Evolutionary conservation across 306 rosid species (phyloP).

Genomic region (Senna siamea): DNA sequence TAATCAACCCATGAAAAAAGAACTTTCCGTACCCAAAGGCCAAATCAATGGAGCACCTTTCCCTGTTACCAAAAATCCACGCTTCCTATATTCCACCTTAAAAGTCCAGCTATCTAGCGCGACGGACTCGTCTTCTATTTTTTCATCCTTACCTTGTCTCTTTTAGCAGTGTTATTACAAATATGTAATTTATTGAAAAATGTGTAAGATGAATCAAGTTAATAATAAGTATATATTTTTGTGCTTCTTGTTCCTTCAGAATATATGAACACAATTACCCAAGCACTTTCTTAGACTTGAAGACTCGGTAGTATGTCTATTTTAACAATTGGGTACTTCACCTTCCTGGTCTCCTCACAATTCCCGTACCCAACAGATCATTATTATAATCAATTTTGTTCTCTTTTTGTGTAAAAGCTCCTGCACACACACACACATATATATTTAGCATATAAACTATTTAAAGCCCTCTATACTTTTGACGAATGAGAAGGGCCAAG

Average conservation of each 20-base stretch:
- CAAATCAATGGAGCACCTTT: background rate
- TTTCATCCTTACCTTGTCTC: background rate
- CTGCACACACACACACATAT: no score
- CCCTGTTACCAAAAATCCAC: background rate
- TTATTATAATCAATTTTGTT: no score
- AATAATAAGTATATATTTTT: background rate
- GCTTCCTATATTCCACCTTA: background rate
- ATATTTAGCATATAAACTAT: no score
- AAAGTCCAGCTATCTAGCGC: conserved; percentile 17
- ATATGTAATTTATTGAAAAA: background rate
- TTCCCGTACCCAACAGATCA: background rate
- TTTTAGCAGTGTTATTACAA: background rate
- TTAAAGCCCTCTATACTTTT: no score
- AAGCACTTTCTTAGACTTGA: background rate
- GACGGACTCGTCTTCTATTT: conserved; percentile 18
- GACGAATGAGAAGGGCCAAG: no score
- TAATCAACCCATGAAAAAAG: conserved; percentile 17
- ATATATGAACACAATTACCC: background rate
- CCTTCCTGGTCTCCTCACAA: background rate
- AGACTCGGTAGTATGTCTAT: no score
- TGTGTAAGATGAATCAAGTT: background rate
- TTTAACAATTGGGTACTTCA: no score
- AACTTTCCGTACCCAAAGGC: conserved; percentile 42
- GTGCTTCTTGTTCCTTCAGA: background rate
- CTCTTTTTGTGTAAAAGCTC: background rate